phyloP scores from a whole-genome alignment of 108 stramenopile genomes.

The Discostella stelligeroides region DNA sequence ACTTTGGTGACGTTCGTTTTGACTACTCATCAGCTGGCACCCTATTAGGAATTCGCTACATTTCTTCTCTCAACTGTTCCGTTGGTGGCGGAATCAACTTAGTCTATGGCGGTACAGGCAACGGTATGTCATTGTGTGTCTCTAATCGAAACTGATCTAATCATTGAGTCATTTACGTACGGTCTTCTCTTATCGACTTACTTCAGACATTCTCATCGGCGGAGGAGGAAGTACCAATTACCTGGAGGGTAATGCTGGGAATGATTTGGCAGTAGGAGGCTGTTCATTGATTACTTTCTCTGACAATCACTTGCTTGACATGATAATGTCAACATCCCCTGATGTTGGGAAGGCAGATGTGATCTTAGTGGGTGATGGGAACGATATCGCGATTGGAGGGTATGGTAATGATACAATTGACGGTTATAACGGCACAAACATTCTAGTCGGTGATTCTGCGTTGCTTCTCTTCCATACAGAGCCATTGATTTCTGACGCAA shows the following conservation, averaged over 20 bases:
- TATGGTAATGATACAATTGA: slow-evolving; percentile 14
- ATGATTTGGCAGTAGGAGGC: slow-evolving; percentile 16
- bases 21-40: not conserved
- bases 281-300: slow-evolving; percentile 13
- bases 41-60: not conserved
- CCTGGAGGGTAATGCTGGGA: slow-evolving; percentile 8
- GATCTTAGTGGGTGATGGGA: slow-evolving; percentile 5
- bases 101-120: slow-evolving; percentile 12
- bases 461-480: not conserved
- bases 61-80: slow-evolving; percentile 19
- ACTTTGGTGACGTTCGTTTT: slow-evolving; percentile 7
- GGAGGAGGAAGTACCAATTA: slow-evolving; percentile 13
- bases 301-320: slow-evolving; percentile 1
- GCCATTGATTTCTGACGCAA: slow-evolving; percentile 8
- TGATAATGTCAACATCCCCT: slow-evolving; percentile 7
- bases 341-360: slow-evolving; percentile 8
- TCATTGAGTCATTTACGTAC: not conserved
- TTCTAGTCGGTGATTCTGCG: slow-evolving; percentile 26
- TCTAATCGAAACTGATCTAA: not conserved
- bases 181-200: not conserved
- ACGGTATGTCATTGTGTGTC: slow-evolving; percentile 8
- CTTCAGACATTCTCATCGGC: slow-evolving; percentile 14
- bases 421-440: slow-evolving; percentile 26
- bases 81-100: slow-evolving; percentile 19
- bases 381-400: slow-evolving; percentile 32